phyloP scores from a whole-genome alignment of 2,329 filamentous ascomycete genomes.

The Domatiomyces catenatus region DNA sequence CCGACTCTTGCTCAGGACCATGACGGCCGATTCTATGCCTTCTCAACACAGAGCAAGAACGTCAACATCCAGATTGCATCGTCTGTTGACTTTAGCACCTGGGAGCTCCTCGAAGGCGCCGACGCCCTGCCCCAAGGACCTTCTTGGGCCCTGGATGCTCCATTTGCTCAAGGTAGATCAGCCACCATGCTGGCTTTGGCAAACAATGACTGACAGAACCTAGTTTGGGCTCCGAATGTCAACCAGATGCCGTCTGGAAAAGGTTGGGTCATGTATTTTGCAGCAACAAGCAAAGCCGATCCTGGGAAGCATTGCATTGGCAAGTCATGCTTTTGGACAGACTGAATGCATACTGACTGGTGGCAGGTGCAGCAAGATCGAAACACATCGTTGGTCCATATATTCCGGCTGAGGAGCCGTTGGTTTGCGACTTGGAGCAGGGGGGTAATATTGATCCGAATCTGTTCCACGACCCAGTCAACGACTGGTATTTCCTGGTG shows the following conservation, averaged over 20 bases:
- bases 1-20: constrained; percentile 35
- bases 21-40: constrained; percentile 38
- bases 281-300: constrained; percentile 21
- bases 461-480: constrained; percentile 35
- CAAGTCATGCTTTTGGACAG: constrained; percentile 18
- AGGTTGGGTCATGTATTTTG: constrained; percentile 41
- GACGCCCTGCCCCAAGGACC: constrained; percentile 37
- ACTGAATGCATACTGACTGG: constrained; percentile 30
- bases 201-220: constrained; percentile 14
- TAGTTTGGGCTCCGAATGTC: background rate
- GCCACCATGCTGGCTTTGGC: constrained; percentile 46
- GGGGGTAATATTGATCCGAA: constrained; percentile 47
- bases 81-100: constrained; percentile 31
- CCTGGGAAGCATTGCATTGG: background rate
- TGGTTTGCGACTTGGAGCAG: constrained; percentile 35
- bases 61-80: constrained; percentile 38
- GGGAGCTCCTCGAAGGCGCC: constrained; percentile 30
- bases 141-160: constrained; percentile 33
- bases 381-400: constrained; percentile 35
- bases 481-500: constrained; percentile 39
- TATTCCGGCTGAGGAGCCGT: constrained; percentile 25
- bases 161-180: constrained; percentile 17
- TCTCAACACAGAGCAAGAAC: constrained; percentile 27
- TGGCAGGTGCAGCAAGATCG: constrained; percentile 39
- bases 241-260: constrained; percentile 18